Conservation (phyloP, 108 stramenopile species). For the Discostella stelligeroides region DNA sequence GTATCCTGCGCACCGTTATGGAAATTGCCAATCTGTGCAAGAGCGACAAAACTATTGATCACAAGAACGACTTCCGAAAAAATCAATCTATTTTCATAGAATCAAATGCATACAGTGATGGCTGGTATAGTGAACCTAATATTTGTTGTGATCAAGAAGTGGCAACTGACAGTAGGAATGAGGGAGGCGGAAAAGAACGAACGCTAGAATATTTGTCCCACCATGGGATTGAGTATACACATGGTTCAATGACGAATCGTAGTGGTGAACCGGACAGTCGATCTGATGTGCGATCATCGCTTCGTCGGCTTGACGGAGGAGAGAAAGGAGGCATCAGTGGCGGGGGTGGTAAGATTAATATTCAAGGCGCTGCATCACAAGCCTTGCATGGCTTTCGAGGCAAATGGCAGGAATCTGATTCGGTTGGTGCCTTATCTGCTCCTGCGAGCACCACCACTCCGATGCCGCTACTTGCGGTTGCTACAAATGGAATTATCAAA, state of each 20-base stretch:
- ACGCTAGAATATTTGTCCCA: slow-evolving; percentile 10
- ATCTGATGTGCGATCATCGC: slow-evolving; percentile 60
- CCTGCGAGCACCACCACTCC: neutral
- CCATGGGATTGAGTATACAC: slow-evolving; percentile 47
- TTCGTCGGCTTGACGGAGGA: too few relatives aligned
- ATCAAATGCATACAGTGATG: slow-evolving; percentile 34
- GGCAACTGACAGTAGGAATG: neutral
- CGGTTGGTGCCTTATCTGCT: slow-evolving; percentile 9
- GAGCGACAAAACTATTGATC: slow-evolving; percentile 6
- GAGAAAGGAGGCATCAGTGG: too few relatives aligned
- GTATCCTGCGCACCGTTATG: slow-evolving; percentile 14
- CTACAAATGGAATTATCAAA: slow-evolving; percentile 58
- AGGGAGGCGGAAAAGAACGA: neutral
- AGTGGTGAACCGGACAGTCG: slow-evolving; percentile 89
- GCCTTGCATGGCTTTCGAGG: slow-evolving; percentile 73
- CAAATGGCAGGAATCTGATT: slow-evolving; percentile 7
- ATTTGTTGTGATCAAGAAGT: neutral
- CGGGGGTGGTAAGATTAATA: slow-evolving; percentile 77
- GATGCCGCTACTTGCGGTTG: slow-evolving; percentile 68
- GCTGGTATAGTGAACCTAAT: neutral
- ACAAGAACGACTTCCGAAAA: slow-evolving; percentile 14
- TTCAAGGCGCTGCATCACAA: slow-evolving; percentile 73
- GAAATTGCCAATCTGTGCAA: slow-evolving; percentile 55
- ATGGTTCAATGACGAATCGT: slow-evolving; percentile 76
- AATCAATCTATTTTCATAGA: slow-evolving; percentile 32